These are phyloP conservation scores for Solanum raphanifolium DNA, from an alignment of 257 asterid genomes.

Conservation along the genomic window DNA sequence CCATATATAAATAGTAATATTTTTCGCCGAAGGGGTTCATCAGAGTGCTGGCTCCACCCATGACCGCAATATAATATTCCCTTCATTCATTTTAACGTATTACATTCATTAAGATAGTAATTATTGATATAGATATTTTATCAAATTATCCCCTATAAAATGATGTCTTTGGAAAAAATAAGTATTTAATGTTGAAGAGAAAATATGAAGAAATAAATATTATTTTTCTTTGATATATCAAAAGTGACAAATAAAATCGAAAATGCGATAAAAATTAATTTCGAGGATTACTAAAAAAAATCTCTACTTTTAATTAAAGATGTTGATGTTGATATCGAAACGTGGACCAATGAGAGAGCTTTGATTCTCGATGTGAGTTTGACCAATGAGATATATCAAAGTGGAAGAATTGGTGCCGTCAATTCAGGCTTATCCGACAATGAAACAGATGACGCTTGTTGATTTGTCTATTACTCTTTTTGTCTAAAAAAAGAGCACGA, in stretches of 20 bases:
- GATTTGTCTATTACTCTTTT: background rate
- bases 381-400: conserved; percentile 27
- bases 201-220: no score
- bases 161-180: no score
- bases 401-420: conserved; percentile 37
- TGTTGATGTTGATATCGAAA: conserved; percentile 10
- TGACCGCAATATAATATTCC: no score
- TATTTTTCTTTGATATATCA: no score
- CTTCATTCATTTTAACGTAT: background rate
- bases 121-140: background rate
- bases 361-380: background rate
- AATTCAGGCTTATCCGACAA: conserved; percentile 16
- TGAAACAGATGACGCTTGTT: conserved; percentile 21
- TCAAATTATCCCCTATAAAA: no score
- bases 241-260: no score
- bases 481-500: background rate
- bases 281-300: background rate
- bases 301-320: background rate
- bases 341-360: conserved; percentile 39
- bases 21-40: no score
- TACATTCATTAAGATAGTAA: background rate
- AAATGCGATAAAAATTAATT: background rate
- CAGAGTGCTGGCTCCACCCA: no score
- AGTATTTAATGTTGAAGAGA: no score
- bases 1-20: no score